Evolutionary conservation across 2,329 filamentous ascomycete species (phyloP).

Genomic region (Hypoxylon sp.): DNA sequence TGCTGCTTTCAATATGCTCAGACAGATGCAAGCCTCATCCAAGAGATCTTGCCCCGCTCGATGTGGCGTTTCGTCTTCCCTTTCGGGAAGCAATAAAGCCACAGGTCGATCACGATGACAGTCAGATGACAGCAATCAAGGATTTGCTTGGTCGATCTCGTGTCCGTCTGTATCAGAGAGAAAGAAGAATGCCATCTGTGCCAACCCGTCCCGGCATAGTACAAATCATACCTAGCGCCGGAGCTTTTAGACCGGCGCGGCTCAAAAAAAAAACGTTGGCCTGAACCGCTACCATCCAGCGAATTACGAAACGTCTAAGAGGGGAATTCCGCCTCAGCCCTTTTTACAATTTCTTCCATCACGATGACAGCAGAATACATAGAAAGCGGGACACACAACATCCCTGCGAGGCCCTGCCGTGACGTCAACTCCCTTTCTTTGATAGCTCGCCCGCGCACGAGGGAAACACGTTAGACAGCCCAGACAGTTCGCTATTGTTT

Average conservation of each 20-base stretch:
- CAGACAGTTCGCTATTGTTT: constrained; percentile 1
- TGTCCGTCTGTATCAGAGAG: no score
- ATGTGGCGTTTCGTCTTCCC: constrained; percentile 24
- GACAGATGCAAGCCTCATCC: constrained; percentile 7
- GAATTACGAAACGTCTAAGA: no score
- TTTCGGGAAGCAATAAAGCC: constrained; percentile 21
- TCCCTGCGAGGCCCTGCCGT: constrained; percentile 16
- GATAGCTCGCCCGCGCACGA: constrained; percentile 17
- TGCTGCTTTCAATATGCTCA: not conserved
- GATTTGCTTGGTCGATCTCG: not conserved
- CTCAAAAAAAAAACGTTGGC: constrained; percentile 7
- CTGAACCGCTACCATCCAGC: no score
- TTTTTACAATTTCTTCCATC: constrained; percentile 21
- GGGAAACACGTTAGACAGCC: not conserved
- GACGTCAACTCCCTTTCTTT: constrained; percentile 32
- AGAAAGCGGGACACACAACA: constrained; percentile 12
- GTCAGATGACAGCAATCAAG: constrained; percentile 25
- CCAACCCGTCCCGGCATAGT: no score
- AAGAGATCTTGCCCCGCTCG: constrained; percentile 10
- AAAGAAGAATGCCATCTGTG: no score
- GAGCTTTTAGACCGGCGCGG: constrained; percentile 22
- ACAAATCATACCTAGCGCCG: no score
- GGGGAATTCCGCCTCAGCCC: not conserved
- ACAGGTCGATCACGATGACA: no score
- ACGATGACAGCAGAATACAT: constrained; percentile 18